A percentile compares a stretch with the other conserved stretches of the same genome.
These are phyloP conservation scores for Biscogniauxia sp. DNA, from an alignment of 2,329 filamentous ascomycete species.

Conservation along the genomic window DNA sequence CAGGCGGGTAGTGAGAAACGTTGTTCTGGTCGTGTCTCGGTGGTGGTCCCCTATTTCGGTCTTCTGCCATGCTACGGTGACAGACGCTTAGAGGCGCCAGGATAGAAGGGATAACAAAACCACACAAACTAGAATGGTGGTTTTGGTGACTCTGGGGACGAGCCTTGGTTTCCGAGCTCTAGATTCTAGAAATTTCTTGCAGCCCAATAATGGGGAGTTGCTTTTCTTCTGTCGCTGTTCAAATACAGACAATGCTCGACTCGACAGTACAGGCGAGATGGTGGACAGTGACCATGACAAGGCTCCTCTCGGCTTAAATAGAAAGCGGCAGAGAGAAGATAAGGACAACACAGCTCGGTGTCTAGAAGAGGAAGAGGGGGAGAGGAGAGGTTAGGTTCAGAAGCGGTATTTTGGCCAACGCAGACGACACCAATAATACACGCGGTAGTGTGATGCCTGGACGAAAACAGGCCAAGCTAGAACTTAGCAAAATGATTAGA, in stretches of 20 bases:
- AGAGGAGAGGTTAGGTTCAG: background rate
- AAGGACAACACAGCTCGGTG: background rate
- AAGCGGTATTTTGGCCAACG: background rate
- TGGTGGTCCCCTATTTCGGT: conserved; percentile 34
- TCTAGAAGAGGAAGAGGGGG: too few species aligned
- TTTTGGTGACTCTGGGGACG: conserved; percentile 7
- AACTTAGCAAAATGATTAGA: background rate
- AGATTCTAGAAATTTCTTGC: background rate
- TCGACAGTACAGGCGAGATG: background rate
- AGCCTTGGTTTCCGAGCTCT: conserved; percentile 1
- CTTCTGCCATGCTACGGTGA: conserved; percentile 38
- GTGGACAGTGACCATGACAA: background rate
- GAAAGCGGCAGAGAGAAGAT: background rate
- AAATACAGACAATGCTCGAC: background rate
- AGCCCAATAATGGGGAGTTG: background rate
- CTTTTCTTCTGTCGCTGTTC: background rate
- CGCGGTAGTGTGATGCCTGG: background rate
- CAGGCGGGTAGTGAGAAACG: conserved; percentile 42
- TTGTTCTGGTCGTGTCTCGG: conserved; percentile 35
- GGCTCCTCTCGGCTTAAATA: background rate
- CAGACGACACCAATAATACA: background rate
- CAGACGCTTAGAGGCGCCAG: conserved; percentile 31
- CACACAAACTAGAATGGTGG: conserved; percentile 14
- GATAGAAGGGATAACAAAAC: conserved; percentile 21
- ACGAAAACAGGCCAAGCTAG: background rate